Base-by-base conservation (phyloP, 2,329 filamentous ascomycete species). In the Hortaea werneckii region DNA sequence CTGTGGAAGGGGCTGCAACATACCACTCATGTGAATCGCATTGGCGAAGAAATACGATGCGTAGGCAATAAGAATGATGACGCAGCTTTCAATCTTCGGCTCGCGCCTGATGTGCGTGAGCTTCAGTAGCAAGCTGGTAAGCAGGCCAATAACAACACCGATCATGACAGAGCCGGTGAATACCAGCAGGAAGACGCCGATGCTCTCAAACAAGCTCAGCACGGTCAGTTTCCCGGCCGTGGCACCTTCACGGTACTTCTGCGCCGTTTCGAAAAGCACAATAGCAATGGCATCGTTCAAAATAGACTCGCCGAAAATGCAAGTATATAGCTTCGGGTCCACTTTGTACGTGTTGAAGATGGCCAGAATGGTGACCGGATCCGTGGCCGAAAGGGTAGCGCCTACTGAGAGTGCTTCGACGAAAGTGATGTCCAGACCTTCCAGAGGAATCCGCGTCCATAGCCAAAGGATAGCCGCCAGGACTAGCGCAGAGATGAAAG, bases 271-370 rank as follows among this genome's bases (percentile, higher is more conserved):
- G 68, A 98, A 98, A 56, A 98, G 80, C 61, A 98, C 92, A 65
- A 98, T 98, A 54, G 92, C 92, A 61, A 98, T 90, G 40, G 92
- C 92, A 71, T 98, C 92, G 65, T 98, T 98, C 46, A 98, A 73
- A 50, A 98, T 96, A 6, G 90, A 94, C 69, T 98, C 92, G 63
- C 92, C 92, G 65, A 98, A 98, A 55, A 98, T 98, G 64, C 98
- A 82, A 29, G 92, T 98, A 70, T 98, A 98, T n/a, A 98, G 78
- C 69, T 96, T 96, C 2, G 92, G 92, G 60, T 98, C 92, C 58
- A 98, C 92, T 69, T 96, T 96, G 78, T 96, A 98, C 1, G 92
- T 85, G 66, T 95, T 96, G 77, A 98, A 98, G 57, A 98, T 98
- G 64, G 92, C 92, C 45, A 98, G 74, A 58, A 98, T 96, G 0